Percentiles rank a stretch among this genome's conserved stretches.
These are phyloP conservation scores for Massariosphaeria phaeospora DNA, from an alignment of 495 filamentous ascomycete species.

Conservation along the genomic window DNA sequence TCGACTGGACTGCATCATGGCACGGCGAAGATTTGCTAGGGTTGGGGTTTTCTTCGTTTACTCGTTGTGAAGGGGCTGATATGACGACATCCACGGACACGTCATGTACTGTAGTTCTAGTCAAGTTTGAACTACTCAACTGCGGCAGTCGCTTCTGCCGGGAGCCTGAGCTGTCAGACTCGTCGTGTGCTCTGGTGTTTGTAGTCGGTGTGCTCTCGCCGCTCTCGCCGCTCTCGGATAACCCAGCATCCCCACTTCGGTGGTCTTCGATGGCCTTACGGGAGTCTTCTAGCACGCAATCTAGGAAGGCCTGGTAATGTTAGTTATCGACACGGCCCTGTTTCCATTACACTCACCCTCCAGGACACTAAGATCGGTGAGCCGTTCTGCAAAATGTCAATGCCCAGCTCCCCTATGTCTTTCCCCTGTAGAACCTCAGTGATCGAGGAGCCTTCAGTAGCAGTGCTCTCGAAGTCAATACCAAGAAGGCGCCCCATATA, in stretches of 20 bases:
- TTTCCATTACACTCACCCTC: slow-evolving; percentile 33
- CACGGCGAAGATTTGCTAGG: slow-evolving; percentile 29
- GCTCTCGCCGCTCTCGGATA: not conserved
- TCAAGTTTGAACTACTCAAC: slow-evolving; percentile 24
- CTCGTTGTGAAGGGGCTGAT: slow-evolving; percentile 28
- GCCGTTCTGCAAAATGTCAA: slow-evolving; percentile 57
- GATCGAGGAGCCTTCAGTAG: slow-evolving; percentile 34
- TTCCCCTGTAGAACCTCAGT: slow-evolving; percentile 52
- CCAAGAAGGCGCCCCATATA: slow-evolving; percentile 62
- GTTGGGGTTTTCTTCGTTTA: not conserved
- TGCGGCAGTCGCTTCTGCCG: not conserved
- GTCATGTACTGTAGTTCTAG: slow-evolving; percentile 42
- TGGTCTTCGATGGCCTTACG: slow-evolving; percentile 1
- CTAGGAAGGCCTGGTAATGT: slow-evolving; percentile 30
- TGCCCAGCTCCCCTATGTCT: slow-evolving; percentile 55
- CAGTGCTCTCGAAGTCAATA: slow-evolving; percentile 38
- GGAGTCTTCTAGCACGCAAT: slow-evolving; percentile 34
- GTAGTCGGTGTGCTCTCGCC: slow-evolving; percentile 24
- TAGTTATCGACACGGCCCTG: not conserved
- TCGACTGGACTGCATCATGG: slow-evolving; percentile 49
- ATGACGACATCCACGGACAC: slow-evolving; percentile 56
- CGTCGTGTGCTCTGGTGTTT: not conserved
- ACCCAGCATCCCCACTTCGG: not conserved
- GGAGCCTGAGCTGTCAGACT: not conserved
- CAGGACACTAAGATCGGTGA: slow-evolving; percentile 41